Evolutionary conservation across 441 rosid species (phyloP), one percentile per base, ranked within the genome.

Genomic region (Syzygium syzygioides): DNA sequence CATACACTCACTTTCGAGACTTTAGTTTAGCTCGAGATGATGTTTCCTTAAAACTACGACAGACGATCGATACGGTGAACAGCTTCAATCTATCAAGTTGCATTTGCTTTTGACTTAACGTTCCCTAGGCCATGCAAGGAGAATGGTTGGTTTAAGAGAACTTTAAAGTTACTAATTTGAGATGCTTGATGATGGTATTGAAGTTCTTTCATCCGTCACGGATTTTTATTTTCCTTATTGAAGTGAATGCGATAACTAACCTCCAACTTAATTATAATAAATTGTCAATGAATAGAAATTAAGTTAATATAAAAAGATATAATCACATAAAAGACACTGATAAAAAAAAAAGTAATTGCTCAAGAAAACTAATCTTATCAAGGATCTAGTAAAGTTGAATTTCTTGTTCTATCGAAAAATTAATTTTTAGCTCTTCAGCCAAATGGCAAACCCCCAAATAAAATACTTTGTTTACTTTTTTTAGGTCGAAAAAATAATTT

Each of bases 1-100:
- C 97, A 95, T 54, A 93, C 98, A 48, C 91, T 96, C 90, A 94
- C 96, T 89, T 97, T 96, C 85, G 95, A 93, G 90, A 91, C 95
- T 55, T 80, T 93, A 92, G 68, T 71, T 96, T 85, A 86, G 90
- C 90, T 90, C 87, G 3, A 23, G n/a, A 76, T 20, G 52, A 76
- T 76, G 83, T 76, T 76, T 76, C 52, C 52, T 76, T 76, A 23
- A 45, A 45, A 23, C n/a, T 41, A n/a, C n/a, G 15, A 12, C 1
- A 9, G n/a, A 76, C n/a, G 52, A 41, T 41, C 4, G 9, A 76
- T 76, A 23, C 41, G 10, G 9, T 15, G 14, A 23, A 26, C 10
- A 48, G n/a, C 53, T 41, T 41, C 83, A 41, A 60, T 32, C 68
- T 60, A 45, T 45, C 48, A 7, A 45, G 48, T 45, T 45, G 48